Conservation (phyloP, 2,329 filamentous ascomycete species). For the Ceratocystis huliohia region DNA sequence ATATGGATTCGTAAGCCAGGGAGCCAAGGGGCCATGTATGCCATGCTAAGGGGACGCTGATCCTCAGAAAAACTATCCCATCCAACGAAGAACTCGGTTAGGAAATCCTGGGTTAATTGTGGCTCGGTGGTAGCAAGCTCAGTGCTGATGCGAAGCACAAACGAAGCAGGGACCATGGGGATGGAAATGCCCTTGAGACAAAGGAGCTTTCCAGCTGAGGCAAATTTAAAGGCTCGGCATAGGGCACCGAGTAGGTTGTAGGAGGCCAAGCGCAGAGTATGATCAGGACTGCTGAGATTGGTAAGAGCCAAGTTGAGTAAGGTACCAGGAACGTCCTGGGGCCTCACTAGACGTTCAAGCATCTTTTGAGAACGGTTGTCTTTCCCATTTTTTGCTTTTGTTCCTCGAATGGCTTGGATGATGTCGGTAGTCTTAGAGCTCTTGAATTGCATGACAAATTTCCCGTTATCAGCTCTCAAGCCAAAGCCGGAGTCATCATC, state of each 20-base stretch:
- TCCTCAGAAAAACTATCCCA: slow-evolving; percentile 58
- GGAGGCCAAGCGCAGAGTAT: slow-evolving; percentile 47
- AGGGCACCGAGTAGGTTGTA: slow-evolving; percentile 56
- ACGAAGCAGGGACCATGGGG: slow-evolving; percentile 48
- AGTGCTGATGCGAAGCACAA: slow-evolving; percentile 53
- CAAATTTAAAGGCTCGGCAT: slow-evolving; percentile 55
- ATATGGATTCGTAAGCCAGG: slow-evolving; percentile 47
- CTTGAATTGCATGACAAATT: slow-evolving; percentile 60
- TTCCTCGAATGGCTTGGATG: slow-evolving; percentile 48
- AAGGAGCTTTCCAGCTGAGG: slow-evolving; percentile 47
- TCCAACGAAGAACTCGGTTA: slow-evolving; percentile 61
- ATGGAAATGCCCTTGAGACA: slow-evolving; percentile 52
- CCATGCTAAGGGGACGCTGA: slow-evolving; percentile 52
- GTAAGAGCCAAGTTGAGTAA: slow-evolving; percentile 54
- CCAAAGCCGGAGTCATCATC: slow-evolving; percentile 58
- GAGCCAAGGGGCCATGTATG: slow-evolving; percentile 60
- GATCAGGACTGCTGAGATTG: slow-evolving; percentile 51
- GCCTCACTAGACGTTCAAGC: slow-evolving; percentile 52
- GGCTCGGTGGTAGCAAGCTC: slow-evolving; percentile 51
- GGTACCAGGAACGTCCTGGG: slow-evolving; percentile 58
- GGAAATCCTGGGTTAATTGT: slow-evolving; percentile 54
- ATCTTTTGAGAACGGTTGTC: slow-evolving; percentile 48
- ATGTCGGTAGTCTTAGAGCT: slow-evolving; percentile 52
- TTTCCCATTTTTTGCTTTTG: slow-evolving; percentile 52
- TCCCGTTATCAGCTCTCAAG: slow-evolving; percentile 53